phyloP scores from a whole-genome alignment of 2,329 filamentous ascomycete species.

The Fonsecaea pedrosoi region DNA sequence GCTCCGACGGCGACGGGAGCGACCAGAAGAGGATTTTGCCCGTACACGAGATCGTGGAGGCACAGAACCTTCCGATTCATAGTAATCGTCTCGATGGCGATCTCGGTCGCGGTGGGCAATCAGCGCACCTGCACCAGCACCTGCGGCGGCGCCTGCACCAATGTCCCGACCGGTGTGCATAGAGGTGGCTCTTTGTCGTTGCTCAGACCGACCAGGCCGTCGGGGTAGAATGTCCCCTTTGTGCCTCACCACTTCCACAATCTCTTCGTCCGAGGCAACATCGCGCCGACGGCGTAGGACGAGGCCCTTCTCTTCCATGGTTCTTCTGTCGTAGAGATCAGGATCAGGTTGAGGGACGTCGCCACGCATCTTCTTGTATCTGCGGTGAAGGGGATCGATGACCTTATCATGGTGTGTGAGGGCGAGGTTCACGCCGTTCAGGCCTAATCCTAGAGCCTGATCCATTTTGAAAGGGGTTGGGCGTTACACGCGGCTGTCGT shows the following conservation, averaged over 20 bases:
- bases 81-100: conserved; percentile 29
- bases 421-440: conserved; percentile 36
- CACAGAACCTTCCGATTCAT: conserved; percentile 40
- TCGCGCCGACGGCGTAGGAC: conserved; percentile 38
- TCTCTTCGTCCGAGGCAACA: conserved; percentile 40
- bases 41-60: conserved; percentile 38
- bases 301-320: conserved; percentile 40
- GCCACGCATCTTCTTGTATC: conserved; percentile 36
- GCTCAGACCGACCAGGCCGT: conserved; percentile 30
- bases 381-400: conserved; percentile 34
- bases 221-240: conserved; percentile 37
- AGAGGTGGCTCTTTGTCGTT: conserved; percentile 35
- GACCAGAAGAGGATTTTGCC: conserved; percentile 36
- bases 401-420: conserved; percentile 38
- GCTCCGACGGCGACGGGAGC: conserved; percentile 30
- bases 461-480: conserved; percentile 29
- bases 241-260: conserved; percentile 40
- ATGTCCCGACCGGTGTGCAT: conserved; percentile 30
- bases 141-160: conserved; percentile 29
- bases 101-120: conserved; percentile 22
- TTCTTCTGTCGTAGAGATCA: conserved; percentile 31
- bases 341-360: conserved; percentile 31
- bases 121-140: conserved; percentile 35
- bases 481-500: conserved; percentile 21
- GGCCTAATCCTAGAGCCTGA: conserved; percentile 31